Conservation (phyloP, 75 land plant species). For the Larix kaempferi region DNA sequence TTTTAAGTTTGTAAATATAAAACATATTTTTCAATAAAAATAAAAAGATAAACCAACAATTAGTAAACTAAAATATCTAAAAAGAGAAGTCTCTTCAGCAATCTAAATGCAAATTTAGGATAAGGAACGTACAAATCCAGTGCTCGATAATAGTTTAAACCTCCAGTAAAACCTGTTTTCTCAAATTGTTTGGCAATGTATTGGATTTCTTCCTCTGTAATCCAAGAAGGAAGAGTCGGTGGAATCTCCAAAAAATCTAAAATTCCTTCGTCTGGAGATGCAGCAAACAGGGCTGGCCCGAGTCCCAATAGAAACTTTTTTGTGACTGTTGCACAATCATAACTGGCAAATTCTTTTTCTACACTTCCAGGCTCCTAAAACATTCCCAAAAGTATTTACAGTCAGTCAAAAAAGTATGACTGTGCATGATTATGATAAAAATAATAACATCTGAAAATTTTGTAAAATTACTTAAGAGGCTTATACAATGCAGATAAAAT, state of each 20-base stretch:
- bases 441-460: no score
- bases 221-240: constrained; percentile 58
- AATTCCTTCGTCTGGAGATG: constrained; percentile 47
- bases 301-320: constrained; percentile 22
- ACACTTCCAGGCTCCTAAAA: constrained; percentile 46
- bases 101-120: not conserved
- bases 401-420: not conserved
- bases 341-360: constrained; percentile 56
- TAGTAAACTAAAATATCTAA: no score
- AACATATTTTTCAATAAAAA: no score
- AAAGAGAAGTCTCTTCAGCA: no score
- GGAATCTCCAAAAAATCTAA: constrained; percentile 19
- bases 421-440: not conserved
- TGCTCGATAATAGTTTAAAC: constrained; percentile 56
- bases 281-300: constrained; percentile 14
- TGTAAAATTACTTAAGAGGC: no score
- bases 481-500: no score
- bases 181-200: constrained; percentile 49
- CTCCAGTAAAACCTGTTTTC: constrained; percentile 52
- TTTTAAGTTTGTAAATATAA: no score
- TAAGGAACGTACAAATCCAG: constrained; percentile 39
- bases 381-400: not conserved
- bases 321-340: constrained; percentile 16
- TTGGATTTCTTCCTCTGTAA: constrained; percentile 65
- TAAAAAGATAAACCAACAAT: no score